Conservation (phyloP, 176 grass and related monocot genomes). For the Avena sativa region DNA sequence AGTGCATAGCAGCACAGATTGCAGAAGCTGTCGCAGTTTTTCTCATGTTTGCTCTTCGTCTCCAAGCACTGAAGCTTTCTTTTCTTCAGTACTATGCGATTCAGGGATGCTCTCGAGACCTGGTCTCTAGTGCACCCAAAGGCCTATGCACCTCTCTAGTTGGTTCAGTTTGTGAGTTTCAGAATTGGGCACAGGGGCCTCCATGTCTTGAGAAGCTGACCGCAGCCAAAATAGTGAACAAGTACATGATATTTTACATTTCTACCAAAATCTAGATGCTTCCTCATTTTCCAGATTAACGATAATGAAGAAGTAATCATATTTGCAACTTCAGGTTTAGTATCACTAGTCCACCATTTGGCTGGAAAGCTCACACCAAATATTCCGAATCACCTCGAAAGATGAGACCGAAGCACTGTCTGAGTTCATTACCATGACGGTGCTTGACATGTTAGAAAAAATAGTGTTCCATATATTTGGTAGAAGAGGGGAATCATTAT, state of each 20-base stretch:
- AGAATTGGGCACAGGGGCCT: neutral
- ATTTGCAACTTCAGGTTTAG: neutral
- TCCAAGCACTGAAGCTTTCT: neutral
- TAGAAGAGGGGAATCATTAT: too few relatives aligned
- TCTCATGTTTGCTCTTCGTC: neutral
- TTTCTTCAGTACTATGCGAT: neutral
- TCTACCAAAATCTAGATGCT: neutral
- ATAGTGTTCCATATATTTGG: too few relatives aligned
- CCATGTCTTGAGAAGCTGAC: neutral
- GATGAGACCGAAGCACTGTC: too few relatives aligned
- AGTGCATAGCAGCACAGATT: neutral
- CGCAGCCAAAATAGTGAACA: neutral
- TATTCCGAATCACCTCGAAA: neutral
- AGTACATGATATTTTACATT: neutral
- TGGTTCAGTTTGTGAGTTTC: conserved; percentile 1
- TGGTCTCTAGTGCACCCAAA: neutral
- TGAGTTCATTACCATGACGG: too few relatives aligned
- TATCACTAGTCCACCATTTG: neutral
- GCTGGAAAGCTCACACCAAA: neutral
- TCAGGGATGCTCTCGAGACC: neutral
- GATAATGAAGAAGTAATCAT: neutral
- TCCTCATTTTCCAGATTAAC: conserved; percentile 1
- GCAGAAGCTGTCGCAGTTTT: neutral
- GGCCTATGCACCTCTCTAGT: neutral
- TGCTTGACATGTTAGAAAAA: too few relatives aligned